Conservation (phyloP, 2,329 filamentous ascomycete species). For the Phyllachora maydis region DNA sequence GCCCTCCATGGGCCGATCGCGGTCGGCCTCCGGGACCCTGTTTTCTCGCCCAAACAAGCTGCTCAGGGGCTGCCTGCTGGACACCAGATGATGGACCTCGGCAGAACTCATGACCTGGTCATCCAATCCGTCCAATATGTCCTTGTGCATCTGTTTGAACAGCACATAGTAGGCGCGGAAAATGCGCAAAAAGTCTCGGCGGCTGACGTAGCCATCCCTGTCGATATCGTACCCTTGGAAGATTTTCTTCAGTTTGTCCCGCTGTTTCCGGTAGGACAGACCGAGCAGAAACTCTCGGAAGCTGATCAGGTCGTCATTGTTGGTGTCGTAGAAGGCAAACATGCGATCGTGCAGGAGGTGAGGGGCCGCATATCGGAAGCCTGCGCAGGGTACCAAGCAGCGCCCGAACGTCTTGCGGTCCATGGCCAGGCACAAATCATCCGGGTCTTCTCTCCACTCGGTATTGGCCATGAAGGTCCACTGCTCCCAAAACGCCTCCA, state of each 20-base stretch:
- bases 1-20: constrained; percentile 39
- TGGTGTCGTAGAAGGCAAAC: constrained; percentile 90
- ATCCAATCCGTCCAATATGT: constrained; percentile 59
- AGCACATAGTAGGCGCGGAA: constrained; percentile 85
- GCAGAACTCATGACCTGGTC: constrained; percentile 59
- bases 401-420: constrained; percentile 85
- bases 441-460: constrained; percentile 65
- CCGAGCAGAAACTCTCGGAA: constrained; percentile 84
- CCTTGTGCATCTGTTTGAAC: constrained; percentile 73
- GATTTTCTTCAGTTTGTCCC: constrained; percentile 50
- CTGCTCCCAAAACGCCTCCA: constrained; percentile 91
- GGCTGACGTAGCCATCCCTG: constrained; percentile 63
- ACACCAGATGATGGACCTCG: constrained; percentile 56
- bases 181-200: constrained; percentile 76
- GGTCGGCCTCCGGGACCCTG: constrained; percentile 40
- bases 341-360: constrained; percentile 91
- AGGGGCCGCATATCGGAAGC: constrained; percentile 54
- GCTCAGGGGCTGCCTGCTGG: constrained; percentile 56
- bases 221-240: constrained; percentile 88
- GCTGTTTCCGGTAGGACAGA: constrained; percentile 46
- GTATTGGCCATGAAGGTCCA: constrained; percentile 86
- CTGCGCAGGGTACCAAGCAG: constrained; percentile 71
- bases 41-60: constrained; percentile 55
- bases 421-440: constrained; percentile 61
- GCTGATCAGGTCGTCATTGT: constrained; percentile 71